Conservation (phyloP, 2,329 filamentous ascomycete genomes). For the Ceratocystis diversiconidia region DNA sequence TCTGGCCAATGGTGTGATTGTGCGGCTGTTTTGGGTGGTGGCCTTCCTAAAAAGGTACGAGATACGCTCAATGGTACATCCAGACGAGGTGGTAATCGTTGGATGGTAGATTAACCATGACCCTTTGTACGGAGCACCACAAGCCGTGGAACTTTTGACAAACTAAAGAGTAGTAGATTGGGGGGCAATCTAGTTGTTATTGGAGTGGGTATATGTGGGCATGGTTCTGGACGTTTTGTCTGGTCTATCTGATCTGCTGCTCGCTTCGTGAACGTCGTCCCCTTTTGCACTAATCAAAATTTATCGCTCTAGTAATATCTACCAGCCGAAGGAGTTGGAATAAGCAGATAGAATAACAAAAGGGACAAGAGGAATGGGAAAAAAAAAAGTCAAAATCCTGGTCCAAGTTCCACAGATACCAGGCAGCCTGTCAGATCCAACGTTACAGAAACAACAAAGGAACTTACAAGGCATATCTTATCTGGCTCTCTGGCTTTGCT, state of each 20-base stretch:
- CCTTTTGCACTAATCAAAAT: not conserved
- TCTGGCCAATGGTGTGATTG: not conserved
- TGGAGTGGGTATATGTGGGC: too few species aligned
- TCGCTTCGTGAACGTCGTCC: not conserved
- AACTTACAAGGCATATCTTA: not conserved
- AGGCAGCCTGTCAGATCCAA: not conserved
- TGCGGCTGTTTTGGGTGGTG: not conserved
- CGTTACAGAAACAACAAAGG: constrained; percentile 5
- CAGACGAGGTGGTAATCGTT: not conserved
- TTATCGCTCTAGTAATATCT: not conserved
- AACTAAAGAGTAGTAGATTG: not conserved
- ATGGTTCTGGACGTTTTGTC: too few species aligned
- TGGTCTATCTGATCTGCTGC: not conserved
- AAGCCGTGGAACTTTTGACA: not conserved
- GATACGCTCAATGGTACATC: not conserved
- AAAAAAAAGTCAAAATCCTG: not conserved
- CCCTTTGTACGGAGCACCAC: not conserved
- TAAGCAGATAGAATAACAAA: not conserved
- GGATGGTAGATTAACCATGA: not conserved
- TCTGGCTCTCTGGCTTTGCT: not conserved
- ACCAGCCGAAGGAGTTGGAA: not conserved
- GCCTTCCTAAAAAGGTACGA: not conserved
- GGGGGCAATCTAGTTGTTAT: too few species aligned
- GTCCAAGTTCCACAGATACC: not conserved
- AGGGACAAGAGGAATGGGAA: not conserved